These are phyloP conservation scores for Biscutella auriculata DNA, from an alignment of 441 rosid species.

Conservation along the genomic window DNA sequence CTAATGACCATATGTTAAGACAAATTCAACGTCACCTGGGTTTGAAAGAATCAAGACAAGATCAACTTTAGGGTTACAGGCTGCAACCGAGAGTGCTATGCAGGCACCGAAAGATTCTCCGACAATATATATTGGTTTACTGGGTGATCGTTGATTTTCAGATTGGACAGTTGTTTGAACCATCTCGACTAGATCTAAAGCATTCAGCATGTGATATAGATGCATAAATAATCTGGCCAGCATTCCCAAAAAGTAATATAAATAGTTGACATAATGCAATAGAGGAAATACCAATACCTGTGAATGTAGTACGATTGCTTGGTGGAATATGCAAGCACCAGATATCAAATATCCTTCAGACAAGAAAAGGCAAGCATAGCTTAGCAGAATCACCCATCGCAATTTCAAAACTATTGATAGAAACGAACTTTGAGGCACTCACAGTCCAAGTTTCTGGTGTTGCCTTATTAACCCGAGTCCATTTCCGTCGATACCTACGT, in stretches of 20 bases:
- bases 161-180: slow-evolving; percentile 52
- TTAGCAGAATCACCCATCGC: background rate
- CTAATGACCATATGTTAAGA: background rate
- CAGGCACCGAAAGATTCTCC: slow-evolving; percentile 90
- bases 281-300: slow-evolving; percentile 43
- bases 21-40: slow-evolving; percentile 41
- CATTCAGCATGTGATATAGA: background rate
- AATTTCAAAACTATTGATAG: background rate
- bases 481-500: slow-evolving; percentile 72
- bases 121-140: slow-evolving; percentile 72
- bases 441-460: slow-evolving; percentile 63
- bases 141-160: slow-evolving; percentile 34
- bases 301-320: slow-evolving; percentile 61
- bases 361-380: background rate
- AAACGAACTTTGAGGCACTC: slow-evolving; percentile 11
- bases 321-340: slow-evolving; percentile 91
- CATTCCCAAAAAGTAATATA: background rate
- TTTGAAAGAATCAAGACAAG: slow-evolving; percentile 61
- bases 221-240: background rate
- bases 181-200: slow-evolving; percentile 53
- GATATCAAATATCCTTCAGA: slow-evolving; percentile 62
- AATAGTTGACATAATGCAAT: background rate
- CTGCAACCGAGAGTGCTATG: slow-evolving; percentile 71
- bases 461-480: slow-evolving; percentile 73
- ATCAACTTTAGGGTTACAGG: slow-evolving; percentile 54